A percentile compares a stretch with the other conserved stretches of the same genome.
These are phyloP conservation scores for Albophoma yamanashiensis DNA, from an alignment of 2,329 filamentous ascomycete species.

Conservation along the genomic window DNA sequence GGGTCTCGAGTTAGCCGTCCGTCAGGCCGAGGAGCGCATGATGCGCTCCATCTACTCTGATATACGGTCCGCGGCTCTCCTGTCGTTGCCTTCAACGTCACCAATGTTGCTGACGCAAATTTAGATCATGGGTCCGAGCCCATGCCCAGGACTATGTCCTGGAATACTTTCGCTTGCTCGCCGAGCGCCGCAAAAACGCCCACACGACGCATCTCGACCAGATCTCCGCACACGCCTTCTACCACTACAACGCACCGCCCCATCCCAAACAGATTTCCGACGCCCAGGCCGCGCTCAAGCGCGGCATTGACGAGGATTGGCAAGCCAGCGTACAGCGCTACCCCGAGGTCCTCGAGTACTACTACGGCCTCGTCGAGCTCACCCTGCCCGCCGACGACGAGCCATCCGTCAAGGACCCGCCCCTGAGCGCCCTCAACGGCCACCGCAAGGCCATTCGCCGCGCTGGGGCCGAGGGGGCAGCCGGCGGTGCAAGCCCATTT, in stretches of 20 bases:
- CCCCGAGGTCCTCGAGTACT: conserved; percentile 74
- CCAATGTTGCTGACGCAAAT: not conserved
- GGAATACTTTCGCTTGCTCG: conserved; percentile 51
- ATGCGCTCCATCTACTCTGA: conserved; percentile 53
- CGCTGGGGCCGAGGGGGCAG: conserved; percentile 22
- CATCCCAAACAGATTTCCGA: conserved; percentile 52
- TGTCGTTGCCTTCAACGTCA: not conserved
- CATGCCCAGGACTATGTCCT: conserved; percentile 60
- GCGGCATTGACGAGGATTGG: conserved; percentile 73
- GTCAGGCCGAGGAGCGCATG: conserved; percentile 52
- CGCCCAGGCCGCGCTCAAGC: conserved; percentile 56
- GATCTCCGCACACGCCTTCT: conserved; percentile 42
- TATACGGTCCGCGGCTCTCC: conserved; percentile 40
- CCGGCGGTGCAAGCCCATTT: conserved; percentile 4
- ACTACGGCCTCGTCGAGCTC: conserved; percentile 60
- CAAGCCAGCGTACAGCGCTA: conserved; percentile 63
- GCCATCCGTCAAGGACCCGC: conserved; percentile 46
- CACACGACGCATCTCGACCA: conserved; percentile 46
- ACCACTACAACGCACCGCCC: conserved; percentile 46
- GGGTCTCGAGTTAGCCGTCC: conserved; percentile 50
- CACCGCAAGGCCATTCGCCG: conserved; percentile 35
- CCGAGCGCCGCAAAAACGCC: conserved; percentile 47
- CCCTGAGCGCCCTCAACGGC: conserved; percentile 41
- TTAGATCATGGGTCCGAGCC: conserved; percentile 51
- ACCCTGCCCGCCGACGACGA: conserved; percentile 54